These are phyloP conservation scores for Backusella liffmaniae DNA, from an alignment of 192 early-diverging fungal genomes.

Conservation along the genomic window DNA sequence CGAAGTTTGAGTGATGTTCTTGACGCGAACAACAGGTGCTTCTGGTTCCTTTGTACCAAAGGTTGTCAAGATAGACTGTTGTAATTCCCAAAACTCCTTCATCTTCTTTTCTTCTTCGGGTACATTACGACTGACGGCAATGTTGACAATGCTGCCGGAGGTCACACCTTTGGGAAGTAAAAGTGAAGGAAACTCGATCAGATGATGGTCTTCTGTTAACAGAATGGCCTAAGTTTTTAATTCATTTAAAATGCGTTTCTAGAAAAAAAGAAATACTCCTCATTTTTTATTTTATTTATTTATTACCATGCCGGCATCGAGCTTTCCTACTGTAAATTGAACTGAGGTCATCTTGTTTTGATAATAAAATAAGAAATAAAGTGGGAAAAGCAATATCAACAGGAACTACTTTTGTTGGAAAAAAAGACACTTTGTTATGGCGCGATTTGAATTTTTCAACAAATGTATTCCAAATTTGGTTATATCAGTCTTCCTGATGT, in stretches of 20 bases:
- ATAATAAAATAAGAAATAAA: not conserved
- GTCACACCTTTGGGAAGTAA: conserved; percentile 92
- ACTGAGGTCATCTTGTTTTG: conserved; percentile 43
- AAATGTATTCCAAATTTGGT: not conserved
- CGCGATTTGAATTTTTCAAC: not conserved
- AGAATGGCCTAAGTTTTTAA: conserved; percentile 64
- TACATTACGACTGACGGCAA: conserved; percentile 89
- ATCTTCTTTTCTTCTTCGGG: conserved; percentile 81
- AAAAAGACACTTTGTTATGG: too few species aligned
- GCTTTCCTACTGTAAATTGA: conserved; percentile 90
- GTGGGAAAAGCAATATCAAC: not conserved
- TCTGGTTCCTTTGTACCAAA: conserved; percentile 82
- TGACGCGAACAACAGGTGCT: conserved; percentile 73
- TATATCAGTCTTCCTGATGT: too few species aligned
- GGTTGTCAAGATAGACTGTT: conserved; percentile 78
- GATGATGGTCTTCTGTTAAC: conserved; percentile 96
- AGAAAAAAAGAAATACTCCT: too few species aligned
- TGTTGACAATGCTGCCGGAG: conserved; percentile 94
- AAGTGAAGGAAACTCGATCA: conserved; percentile 97
- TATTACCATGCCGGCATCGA: conserved; percentile 88
- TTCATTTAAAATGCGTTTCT: not conserved
- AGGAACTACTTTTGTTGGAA: not conserved
- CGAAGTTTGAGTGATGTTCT: conserved; percentile 82
- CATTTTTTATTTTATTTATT: conserved; percentile 7
- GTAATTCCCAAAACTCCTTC: conserved; percentile 81